Evolutionary conservation across 1,139 yeast species (phyloP), one percentile per base, ranked within the genome.

Genomic region (Spencermartinsiella ligniputridi): DNA sequence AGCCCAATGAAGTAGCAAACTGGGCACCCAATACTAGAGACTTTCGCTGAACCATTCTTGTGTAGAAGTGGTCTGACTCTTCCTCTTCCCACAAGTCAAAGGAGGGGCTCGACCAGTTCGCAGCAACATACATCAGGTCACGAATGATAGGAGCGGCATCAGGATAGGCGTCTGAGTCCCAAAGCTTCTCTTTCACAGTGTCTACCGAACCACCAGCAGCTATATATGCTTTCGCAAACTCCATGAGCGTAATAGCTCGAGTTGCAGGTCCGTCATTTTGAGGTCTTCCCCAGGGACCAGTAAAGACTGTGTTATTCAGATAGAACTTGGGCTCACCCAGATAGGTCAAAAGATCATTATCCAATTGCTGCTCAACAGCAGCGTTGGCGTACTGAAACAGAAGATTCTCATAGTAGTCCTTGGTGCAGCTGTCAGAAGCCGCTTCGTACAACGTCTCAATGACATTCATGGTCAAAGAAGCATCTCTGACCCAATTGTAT

Each of bases 251-350:
- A 8, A 41, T 37, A 3, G 44, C 44, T 19, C 44, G 38, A 2
- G 44, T 41, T 11, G 42, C 42, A n/a, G 42, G 35, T 37, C 44
- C 44, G 29, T 41, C 44, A 22, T 41, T 41, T 16, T 41, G 44
- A 3, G 42, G 46, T 25, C 42, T 27, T 13, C 44, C 44, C 44
- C 44, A 41, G 13, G 44, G 13, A 9, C 35, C 35, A 2, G 13
- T 11, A 24, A 35, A 35, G 2, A 39, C 40, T 3, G n/a, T n/a
- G n/a, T n/a, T n/a, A n/a, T n/a, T n/a, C n/a, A n/a, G n/a, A n/a
- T n/a, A n/a, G n/a, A n/a, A n/a, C n/a, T n/a, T n/a, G n/a, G n/a
- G n/a, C n/a, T n/a, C n/a, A n/a, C n/a, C n/a, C n/a, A n/a, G n/a
- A n/a, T n/a, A n/a, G n/a, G n/a, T n/a, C n/a, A n/a, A n/a, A n/a